Evolutionary conservation across 768 basidiomycete species (phyloP).

Genomic region (Suillus variegatus): DNA sequence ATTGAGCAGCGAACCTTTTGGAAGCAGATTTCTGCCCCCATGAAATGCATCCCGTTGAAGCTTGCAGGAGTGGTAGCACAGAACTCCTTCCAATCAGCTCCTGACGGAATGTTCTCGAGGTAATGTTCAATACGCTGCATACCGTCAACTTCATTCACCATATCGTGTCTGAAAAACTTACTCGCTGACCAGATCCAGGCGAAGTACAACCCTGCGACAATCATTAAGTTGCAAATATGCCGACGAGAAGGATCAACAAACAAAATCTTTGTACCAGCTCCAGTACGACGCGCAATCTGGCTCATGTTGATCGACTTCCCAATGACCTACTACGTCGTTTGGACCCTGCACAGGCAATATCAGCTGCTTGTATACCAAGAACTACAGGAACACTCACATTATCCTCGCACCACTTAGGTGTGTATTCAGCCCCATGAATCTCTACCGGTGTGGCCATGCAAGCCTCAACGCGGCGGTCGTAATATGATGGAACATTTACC

Average conservation of each 20-base stretch:
- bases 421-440: slow-evolving; percentile 22
- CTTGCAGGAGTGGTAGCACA: slow-evolving; percentile 33
- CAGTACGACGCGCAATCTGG: slow-evolving; percentile 29
- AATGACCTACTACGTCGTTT: slow-evolving; percentile 24
- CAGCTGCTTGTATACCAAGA: neutral
- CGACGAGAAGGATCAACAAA: neutral
- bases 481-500: slow-evolving; percentile 27
- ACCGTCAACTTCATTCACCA: neutral
- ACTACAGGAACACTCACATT: slow-evolving; percentile 13
- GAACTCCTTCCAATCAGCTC: slow-evolving; percentile 32
- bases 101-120: slow-evolving; percentile 28
- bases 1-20: slow-evolving; percentile 17
- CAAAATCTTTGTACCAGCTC: slow-evolving; percentile 24
- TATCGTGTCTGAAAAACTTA: neutral
- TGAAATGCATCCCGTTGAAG: slow-evolving; percentile 28
- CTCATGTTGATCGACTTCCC: slow-evolving; percentile 27
- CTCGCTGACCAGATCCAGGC: slow-evolving; percentile 8
- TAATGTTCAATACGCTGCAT: slow-evolving; percentile 30
- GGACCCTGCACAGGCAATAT: slow-evolving; percentile 15
- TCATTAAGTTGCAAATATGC: neutral
- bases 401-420: slow-evolving; percentile 25
- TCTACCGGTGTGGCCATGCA: slow-evolving; percentile 25
- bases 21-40: slow-evolving; percentile 24
- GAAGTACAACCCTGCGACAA: slow-evolving; percentile 5
- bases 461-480: slow-evolving; percentile 21